Evolutionary conservation across 2,329 filamentous ascomycete species (phyloP), one percentile per base, ranked within the genome.

Genomic region (Chaetomium sp.): DNA sequence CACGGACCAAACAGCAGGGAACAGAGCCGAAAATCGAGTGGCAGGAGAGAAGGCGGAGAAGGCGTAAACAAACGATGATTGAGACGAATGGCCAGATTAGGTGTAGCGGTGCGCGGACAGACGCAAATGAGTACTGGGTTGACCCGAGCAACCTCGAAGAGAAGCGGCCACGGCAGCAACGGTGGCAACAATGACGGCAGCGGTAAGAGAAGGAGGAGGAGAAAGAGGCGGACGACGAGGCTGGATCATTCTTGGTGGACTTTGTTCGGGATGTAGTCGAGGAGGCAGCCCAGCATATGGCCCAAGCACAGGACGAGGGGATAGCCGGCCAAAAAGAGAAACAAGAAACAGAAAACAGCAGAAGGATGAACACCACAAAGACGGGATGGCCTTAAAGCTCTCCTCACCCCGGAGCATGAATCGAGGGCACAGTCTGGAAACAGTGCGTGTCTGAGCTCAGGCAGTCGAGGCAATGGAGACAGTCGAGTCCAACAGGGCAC

Each of bases 341-440:
- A 49, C 53, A 50, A 35, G 21, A 49, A 60, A 64, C 69, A 61
- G 67, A 70, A 66, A 65, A 69, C 68, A 75, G 69, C 68, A 75
- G 69, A 70, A 73, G 21, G 58, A 54, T 54, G 59, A 45, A 45
- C 58, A 45, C 50, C n/a, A 50, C 29, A 42, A 45, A 65, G 57
- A 53, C 53, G 53, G 54, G 58, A 64, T 54, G 45, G 65, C 60
- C 51, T 57, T 50, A 65, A 67, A 64, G 70, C 57, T 55, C 35
- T 21, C 51, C 51, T 60, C 47, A 21, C 49, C 42, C 38, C 51
- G 50, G 51, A 60, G 66, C 70, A 69, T 69, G 69, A 70, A 69
- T 68, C 66, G 67, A 67, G 45, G 64, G 61, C 65, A 70, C 70
- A 69, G 68, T 70, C 66, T 60, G 63, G 66, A 65, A 55, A 69